Evolutionary conservation across 345 rosid genomes (phyloP).

Genomic region (Corchorus capsularis): DNA sequence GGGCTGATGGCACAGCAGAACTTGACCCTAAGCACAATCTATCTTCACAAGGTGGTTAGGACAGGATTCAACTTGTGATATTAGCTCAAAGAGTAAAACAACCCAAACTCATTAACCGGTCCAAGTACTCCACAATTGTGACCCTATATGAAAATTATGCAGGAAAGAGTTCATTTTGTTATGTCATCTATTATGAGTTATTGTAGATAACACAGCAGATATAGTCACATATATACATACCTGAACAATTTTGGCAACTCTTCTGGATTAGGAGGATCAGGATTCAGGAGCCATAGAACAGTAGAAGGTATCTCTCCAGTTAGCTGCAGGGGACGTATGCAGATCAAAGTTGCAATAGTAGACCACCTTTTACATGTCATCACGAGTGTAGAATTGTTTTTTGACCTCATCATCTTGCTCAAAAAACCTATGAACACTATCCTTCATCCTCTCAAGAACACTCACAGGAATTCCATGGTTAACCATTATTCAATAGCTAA

Average conservation of each 20-base stretch:
- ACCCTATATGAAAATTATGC: too few species aligned
- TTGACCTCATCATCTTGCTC: conserved; percentile 39
- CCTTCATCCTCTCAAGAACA: conserved; percentile 30
- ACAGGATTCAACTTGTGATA: too few species aligned
- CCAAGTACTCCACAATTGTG: too few species aligned
- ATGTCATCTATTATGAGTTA: too few species aligned
- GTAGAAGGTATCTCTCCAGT: conserved; percentile 47
- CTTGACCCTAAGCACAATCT: too few species aligned
- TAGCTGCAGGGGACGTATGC: conserved; percentile 30
- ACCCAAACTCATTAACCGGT: too few species aligned
- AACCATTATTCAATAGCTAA: conserved; percentile 13
- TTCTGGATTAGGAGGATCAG: conserved; percentile 39
- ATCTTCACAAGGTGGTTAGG: too few species aligned
- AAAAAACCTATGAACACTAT: conserved; percentile 38
- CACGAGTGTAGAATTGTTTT: conserved; percentile 27
- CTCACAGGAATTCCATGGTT: conserved; percentile 45
- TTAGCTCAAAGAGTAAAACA: too few species aligned
- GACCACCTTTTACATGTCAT: conserved; percentile 24
- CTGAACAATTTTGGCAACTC: conserved; percentile 46
- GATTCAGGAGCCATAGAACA: conserved; percentile 37
- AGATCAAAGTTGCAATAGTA: conserved; percentile 47
- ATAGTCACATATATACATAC: too few species aligned
- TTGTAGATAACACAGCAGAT: too few species aligned
- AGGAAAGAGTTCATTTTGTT: too few species aligned
- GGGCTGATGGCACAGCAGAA: too few species aligned